These are phyloP conservation scores for Prunus mira DNA, from an alignment of 306 rosid genomes.

Conservation along the genomic window DNA sequence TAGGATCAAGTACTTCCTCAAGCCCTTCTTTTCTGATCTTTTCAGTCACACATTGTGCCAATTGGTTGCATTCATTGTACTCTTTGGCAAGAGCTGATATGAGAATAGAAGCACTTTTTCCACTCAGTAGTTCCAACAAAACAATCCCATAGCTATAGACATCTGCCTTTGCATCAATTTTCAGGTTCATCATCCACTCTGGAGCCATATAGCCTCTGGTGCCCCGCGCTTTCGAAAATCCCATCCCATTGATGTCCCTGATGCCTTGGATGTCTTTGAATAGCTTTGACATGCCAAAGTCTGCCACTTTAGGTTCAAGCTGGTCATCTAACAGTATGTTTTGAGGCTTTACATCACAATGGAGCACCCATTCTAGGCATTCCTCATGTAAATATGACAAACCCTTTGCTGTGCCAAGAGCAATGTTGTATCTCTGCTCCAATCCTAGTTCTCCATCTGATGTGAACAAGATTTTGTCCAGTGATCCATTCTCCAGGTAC, in stretches of 20 bases:
- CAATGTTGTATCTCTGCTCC: slow-evolving; percentile 33
- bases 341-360: slow-evolving; percentile 46
- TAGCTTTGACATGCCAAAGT: slow-evolving; percentile 46
- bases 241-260: slow-evolving; percentile 14
- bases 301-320: slow-evolving; percentile 34
- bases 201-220: slow-evolving; percentile 49
- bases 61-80: slow-evolving; percentile 4
- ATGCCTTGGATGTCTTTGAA: slow-evolving; percentile 25
- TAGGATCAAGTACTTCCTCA: slow-evolving; percentile 24
- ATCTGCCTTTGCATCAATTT: slow-evolving; percentile 40
- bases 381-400: slow-evolving; percentile 47
- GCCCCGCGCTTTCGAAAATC: slow-evolving; percentile 39
- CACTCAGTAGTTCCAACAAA: slow-evolving; percentile 33
- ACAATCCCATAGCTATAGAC: slow-evolving; percentile 49
- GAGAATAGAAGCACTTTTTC: slow-evolving; percentile 25
- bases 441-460: slow-evolving; percentile 11
- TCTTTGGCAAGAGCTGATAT: background rate
- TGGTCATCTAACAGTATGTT: slow-evolving; percentile 33
- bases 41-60: slow-evolving; percentile 30
- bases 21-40: slow-evolving; percentile 23
- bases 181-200: slow-evolving; percentile 44
- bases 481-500: slow-evolving; percentile 29
- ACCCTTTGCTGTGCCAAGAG: slow-evolving; percentile 45
- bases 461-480: slow-evolving; percentile 29
- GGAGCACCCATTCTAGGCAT: slow-evolving; percentile 44